phyloP scores from a whole-genome alignment of 2,329 filamentous ascomycete species.

The Penicillium sp. region DNA sequence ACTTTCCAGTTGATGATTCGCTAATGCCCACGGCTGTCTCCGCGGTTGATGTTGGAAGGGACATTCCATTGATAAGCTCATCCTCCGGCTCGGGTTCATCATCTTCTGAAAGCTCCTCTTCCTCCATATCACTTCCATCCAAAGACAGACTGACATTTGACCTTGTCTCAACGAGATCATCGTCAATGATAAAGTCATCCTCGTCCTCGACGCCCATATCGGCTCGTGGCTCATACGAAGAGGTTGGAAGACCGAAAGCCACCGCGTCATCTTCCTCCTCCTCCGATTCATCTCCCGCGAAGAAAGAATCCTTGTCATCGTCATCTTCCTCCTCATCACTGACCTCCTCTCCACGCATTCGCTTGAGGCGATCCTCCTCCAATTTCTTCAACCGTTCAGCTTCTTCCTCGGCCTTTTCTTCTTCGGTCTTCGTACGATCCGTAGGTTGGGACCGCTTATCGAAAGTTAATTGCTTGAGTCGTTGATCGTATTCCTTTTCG shows the following conservation, averaged over 20 bases:
- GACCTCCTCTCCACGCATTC: constrained; percentile 84
- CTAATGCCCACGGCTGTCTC: constrained; percentile 48
- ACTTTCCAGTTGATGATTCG: constrained; percentile 48
- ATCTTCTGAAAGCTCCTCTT: constrained; percentile 62
- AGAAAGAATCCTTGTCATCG: constrained; percentile 35
- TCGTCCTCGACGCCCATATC: constrained; percentile 82
- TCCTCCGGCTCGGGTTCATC: constrained; percentile 55
- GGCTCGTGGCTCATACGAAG: constrained; percentile 39
- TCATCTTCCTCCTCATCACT: constrained; percentile 60
- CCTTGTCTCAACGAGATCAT: constrained; percentile 81
- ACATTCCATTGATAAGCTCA: constrained; percentile 73
- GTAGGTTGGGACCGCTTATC: constrained; percentile 85
- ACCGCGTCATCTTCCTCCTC: constrained; percentile 63
- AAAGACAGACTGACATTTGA: constrained; percentile 58
- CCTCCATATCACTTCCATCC: constrained; percentile 51
- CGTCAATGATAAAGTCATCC: constrained; percentile 90
- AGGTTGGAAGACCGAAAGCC: constrained; percentile 65
- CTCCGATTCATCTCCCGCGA: constrained; percentile 38
- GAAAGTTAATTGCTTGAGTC: constrained; percentile 78
- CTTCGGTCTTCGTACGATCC: constrained; percentile 86
- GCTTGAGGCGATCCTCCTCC: constrained; percentile 77
- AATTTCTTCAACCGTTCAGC: constrained; percentile 76
- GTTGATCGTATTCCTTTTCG: constrained; percentile 85
- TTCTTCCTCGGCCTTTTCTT: constrained; percentile 80
- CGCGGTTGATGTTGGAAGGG: constrained; percentile 43